Evolutionary conservation across 192 early-diverging fungal genomes (phyloP), one percentile per base, ranked within the genome.

Genomic region (Lunasporangiospora selenospora): DNA sequence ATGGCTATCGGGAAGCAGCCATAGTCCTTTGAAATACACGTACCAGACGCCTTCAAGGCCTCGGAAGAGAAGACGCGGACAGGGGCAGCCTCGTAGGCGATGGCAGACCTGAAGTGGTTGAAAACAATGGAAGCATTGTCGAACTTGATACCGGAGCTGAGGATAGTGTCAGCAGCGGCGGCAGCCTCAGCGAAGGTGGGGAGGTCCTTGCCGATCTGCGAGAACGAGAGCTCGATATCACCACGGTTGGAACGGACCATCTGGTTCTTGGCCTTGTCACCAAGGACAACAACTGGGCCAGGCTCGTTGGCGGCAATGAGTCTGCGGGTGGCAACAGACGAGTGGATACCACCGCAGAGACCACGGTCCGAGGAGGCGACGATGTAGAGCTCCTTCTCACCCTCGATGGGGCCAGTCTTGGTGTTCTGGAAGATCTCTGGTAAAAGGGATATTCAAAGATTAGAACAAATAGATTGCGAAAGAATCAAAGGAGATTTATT

Each of bases 321-420:
- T 49, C 77, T 81, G 62, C 89, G 88, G 64, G 89, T 86, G 62
- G 65, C 71, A 23, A 98, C 86, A 71, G 87, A 90, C 60, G 87
- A 89, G 88, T 98, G 94, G 76, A 98, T 93, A 84, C 94, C 94
- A 73, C 95, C 93, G 78, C 95, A 98, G 36, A 98, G 88, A 79
- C 95, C 95, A 82, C 91, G 86, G 84, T 98, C 95, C 31, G 92
- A 94, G 19, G 93, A 95, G 48, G 89, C 81, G 16, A 89, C 87
- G 46, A 97, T 70, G 47, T 89, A 77, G 32, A 96, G 76, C 48
- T 85, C 81, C 69, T 88, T 87, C 49, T 76, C 78, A 11, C 77
- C 69, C 12, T 83, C 88, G 9, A 75, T 78, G 67, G 78, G 63
- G 52, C 85, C 81, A 60, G 87, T 85, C 37, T 89, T 88, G 39